Conservation (phyloP, 305 asterid species). For the Withania somnifera region DNA sequence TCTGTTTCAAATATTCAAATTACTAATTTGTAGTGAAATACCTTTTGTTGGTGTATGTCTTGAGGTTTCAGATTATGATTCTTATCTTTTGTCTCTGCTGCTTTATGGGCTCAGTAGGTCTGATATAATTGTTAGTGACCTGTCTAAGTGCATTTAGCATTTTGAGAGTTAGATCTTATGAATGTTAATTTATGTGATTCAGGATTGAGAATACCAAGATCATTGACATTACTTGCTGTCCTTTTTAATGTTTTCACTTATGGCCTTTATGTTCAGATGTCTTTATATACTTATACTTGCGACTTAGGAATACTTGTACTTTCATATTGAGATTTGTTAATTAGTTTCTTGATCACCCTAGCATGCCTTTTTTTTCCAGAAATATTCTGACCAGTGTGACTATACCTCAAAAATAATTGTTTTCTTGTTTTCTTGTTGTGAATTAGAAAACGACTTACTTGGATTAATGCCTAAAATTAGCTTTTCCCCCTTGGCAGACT, state of each 20-base stretch:
- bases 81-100: not conserved
- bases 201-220: not conserved
- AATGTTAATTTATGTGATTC: not conserved
- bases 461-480: conserved; percentile 1
- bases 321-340: not conserved
- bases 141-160: not conserved
- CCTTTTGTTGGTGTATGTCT: not conserved
- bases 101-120: not conserved
- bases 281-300: not conserved
- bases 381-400: not conserved
- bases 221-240: not conserved
- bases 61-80: not conserved
- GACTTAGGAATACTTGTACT: not conserved
- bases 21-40: not conserved
- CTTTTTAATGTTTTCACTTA: not conserved
- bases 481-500: conserved; percentile 39
- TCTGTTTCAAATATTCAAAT: not conserved
- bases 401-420: not conserved
- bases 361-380: not conserved
- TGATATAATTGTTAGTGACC: not conserved
- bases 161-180: not conserved
- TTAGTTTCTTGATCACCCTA: not conserved
- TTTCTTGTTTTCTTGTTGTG: not conserved
- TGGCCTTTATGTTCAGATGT: not conserved
- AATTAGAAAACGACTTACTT: not conserved